A percentile compares a stretch with the other conserved stretches of the same genome.
Conservation (phyloP, 2,329 filamentous ascomycete species). For the Hirsutella minnesotensis region DNA sequence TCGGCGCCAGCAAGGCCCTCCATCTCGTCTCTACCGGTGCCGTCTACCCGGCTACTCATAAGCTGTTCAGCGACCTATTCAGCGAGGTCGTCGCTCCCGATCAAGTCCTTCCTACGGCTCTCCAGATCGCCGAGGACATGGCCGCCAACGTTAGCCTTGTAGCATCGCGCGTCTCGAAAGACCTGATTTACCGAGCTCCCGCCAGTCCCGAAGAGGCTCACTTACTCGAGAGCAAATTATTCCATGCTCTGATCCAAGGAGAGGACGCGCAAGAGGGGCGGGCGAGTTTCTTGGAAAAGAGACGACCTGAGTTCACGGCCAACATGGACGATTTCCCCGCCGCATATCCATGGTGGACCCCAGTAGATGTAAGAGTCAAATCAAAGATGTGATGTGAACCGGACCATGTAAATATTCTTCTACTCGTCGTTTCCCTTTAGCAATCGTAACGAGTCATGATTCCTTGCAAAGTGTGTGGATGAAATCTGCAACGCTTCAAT, state of each 20-base stretch:
- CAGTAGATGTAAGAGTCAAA: slow-evolving; percentile 22
- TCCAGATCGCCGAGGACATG: slow-evolving; percentile 56
- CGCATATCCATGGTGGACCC: slow-evolving; percentile 58
- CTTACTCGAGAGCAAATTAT: slow-evolving; percentile 54
- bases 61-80: slow-evolving; percentile 49
- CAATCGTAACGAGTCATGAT: too few relatives aligned
- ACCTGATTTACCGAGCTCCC: slow-evolving; percentile 53
- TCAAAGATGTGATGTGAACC: slow-evolving; percentile 11
- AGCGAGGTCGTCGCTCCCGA: slow-evolving; percentile 50
- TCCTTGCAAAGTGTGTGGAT: too few relatives aligned
- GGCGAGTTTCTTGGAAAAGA: slow-evolving; percentile 57
- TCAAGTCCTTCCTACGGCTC: slow-evolving; percentile 50
- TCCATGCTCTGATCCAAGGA: slow-evolving; percentile 46
- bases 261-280: slow-evolving; percentile 52
- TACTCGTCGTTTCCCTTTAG: too few relatives aligned
- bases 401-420: neutral
- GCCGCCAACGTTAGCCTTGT: slow-evolving; percentile 54
- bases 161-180: slow-evolving; percentile 54
- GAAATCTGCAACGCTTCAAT: too few relatives aligned
- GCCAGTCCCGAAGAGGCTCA: slow-evolving; percentile 56
- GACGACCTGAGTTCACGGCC: slow-evolving; percentile 48
- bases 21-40: slow-evolving; percentile 56
- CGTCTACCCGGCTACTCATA: slow-evolving; percentile 40
- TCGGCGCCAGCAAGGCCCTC: slow-evolving; percentile 52
- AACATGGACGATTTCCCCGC: slow-evolving; percentile 48